Base-by-base conservation (phyloP, 2,329 filamentous ascomycete species). In the Aspergillus melleus region DNA sequence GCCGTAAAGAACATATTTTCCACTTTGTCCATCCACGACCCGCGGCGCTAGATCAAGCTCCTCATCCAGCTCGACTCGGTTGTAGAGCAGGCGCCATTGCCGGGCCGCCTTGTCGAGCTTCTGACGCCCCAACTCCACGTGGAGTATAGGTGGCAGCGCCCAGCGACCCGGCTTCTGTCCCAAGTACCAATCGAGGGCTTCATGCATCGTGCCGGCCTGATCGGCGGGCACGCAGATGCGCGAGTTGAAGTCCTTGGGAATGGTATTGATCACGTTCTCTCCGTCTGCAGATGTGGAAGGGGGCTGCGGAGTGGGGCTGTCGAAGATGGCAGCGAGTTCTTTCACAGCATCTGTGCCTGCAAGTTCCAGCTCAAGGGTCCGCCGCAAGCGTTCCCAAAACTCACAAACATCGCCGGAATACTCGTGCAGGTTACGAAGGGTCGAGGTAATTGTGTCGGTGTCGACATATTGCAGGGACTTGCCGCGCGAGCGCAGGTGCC, bases 101-200 rank as follows among this genome's bases (percentile, higher is more conserved):
- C 85, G 81, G 36, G 79, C 76, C 4, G 75, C 74, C 53, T 79
- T 73, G 68, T 87, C 83, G 62, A 87, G 84, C 9, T 76, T 74
- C 61, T 88, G 84, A 19, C 86, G 82, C 22, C 82, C 78, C 22
- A 88, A 74, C 63, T 88, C 84, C 6, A 88, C 72, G 24, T 81
- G 79, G 46, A 86, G 72, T 20, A 86, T 68, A 2, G 82, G 73
- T 1, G 83, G 83, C 10, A 81, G 74, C 26, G 72, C 70, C 77
- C 77, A 79, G 29, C 68, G 71, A 1, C 77, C 76, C 10, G 72
- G 59, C 55, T 76, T 74, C 12, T 69, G 66, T 49, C 62, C 57
- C 10, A 79, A 59, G 44, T 75, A 74, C 51, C 61, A 60, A 14
- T 64, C 67, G 22, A 79, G 57, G n/a, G 70, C 74, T n/a, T 74